Conservation (phyloP, 2,329 filamentous ascomycete species). For the Monosporascus sp. region DNA sequence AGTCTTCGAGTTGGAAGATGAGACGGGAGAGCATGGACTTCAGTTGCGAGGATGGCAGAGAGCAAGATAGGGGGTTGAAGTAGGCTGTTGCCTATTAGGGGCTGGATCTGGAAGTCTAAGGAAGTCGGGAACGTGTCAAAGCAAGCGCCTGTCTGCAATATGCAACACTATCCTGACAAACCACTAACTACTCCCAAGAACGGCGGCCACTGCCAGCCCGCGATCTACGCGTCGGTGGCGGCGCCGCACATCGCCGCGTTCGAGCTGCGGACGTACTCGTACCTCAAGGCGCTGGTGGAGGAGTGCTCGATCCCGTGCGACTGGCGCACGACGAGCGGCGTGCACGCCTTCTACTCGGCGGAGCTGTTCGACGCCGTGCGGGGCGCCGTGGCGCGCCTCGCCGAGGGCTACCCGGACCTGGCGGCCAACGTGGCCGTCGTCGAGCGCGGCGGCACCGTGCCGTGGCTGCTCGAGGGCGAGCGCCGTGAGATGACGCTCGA, state of each 20-base stretch:
- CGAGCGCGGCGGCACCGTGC: conserved; percentile 3
- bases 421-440: conserved; percentile 33
- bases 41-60: not conserved
- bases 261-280: conserved; percentile 63
- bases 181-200: conserved; percentile 37
- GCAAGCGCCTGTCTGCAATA: not conserved
- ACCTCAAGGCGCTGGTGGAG: conserved; percentile 52
- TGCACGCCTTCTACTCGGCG: conserved; percentile 56
- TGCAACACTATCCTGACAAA: conserved; percentile 1
- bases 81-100: not conserved
- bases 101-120: too few species aligned
- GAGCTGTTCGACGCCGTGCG: conserved; percentile 48
- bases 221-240: conserved; percentile 53
- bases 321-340: conserved; percentile 58
- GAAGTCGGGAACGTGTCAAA: too few species aligned
- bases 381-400: conserved; percentile 44
- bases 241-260: conserved; percentile 60
- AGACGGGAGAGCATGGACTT: too few species aligned
- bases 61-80: not conserved
- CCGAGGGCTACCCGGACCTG: conserved; percentile 50
- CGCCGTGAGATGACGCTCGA: conserved; percentile 34
- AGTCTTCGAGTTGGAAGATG: not conserved
- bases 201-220: conserved; percentile 70
- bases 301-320: conserved; percentile 60
- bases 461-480: conserved; percentile 18